A percentile compares a stretch with the other conserved stretches of the same genome.
Evolutionary conservation across 75 land plant species (phyloP).

Genomic region (Picea sitchensis): DNA sequence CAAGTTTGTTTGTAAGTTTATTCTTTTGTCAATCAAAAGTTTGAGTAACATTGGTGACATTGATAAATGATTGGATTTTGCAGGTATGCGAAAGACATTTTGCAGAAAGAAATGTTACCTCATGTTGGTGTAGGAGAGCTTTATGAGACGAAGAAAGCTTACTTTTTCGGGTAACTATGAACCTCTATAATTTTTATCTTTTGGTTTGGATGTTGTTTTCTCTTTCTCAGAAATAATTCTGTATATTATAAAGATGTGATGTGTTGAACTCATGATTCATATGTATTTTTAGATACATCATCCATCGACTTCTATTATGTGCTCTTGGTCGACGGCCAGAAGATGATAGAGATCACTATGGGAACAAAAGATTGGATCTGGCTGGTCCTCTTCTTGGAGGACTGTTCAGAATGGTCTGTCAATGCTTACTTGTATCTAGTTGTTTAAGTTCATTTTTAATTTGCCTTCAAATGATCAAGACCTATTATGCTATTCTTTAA

Average conservation of each 20-base stretch:
- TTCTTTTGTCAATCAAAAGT: not conserved
- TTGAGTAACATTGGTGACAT: not conserved
- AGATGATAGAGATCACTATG: conserved; percentile 99
- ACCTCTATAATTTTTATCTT: not conserved
- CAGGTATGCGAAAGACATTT: conserved; percentile 98
- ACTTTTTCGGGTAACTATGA: conserved; percentile 81
- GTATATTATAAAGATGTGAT: not conserved
- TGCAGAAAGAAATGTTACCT: conserved; percentile 99
- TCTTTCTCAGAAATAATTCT: conserved; percentile 1
- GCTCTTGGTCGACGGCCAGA: conserved; percentile 95
- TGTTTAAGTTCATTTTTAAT: not conserved
- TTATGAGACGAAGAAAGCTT: conserved; percentile 99
- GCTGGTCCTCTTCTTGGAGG: conserved; percentile 99
- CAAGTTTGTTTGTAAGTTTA: not conserved
- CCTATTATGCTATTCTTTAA: not conserved
- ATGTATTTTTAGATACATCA: conserved; percentile 62
- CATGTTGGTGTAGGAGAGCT: conserved; percentile 98
- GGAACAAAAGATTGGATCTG: conserved; percentile 98
- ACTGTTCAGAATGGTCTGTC: conserved; percentile 84
- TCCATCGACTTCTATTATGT: conserved; percentile 91
- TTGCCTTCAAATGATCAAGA: not conserved
- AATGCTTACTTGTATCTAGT: conserved; percentile 2
- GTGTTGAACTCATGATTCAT: not conserved
- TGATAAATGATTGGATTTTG: not conserved
- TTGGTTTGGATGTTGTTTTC: not conserved